Conservation (phyloP, 176 grass and related monocot genomes). For the Eleusine coracana region DNA sequence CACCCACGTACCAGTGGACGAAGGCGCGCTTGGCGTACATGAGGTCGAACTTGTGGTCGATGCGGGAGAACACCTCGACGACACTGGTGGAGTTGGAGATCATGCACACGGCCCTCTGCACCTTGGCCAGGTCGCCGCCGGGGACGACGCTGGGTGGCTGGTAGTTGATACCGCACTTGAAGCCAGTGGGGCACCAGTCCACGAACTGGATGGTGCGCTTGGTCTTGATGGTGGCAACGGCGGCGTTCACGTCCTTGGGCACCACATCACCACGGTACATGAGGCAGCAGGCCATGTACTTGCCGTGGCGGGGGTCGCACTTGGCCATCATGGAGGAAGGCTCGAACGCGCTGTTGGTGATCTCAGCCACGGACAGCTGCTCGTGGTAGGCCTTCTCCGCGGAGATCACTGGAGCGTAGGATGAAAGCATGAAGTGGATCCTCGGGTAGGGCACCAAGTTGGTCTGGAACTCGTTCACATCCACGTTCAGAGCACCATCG, state of each 20-base stretch:
- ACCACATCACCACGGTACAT: constrained; percentile 65
- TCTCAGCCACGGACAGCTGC: constrained; percentile 59
- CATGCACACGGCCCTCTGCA: constrained; percentile 66
- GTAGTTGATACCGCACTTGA: constrained; percentile 71
- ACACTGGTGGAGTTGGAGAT: constrained; percentile 72
- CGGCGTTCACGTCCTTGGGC: constrained; percentile 54
- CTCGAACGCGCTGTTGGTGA: constrained; percentile 58
- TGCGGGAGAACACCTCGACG: constrained; percentile 62
- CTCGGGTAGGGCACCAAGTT: constrained; percentile 58
- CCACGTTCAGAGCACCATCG: constrained; percentile 60
- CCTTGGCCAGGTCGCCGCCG: constrained; percentile 51
- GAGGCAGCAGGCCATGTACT: constrained; percentile 69
- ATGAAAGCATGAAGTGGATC: constrained; percentile 69
- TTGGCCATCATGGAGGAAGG: constrained; percentile 67
- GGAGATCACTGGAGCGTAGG: constrained; percentile 56
- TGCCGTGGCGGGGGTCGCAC: constrained; percentile 60
- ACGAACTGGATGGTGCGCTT: constrained; percentile 67
- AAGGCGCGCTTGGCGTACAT: constrained; percentile 68
- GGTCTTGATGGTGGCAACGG: constrained; percentile 60
- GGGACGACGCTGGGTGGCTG: constrained; percentile 57
- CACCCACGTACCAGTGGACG: constrained; percentile 63
- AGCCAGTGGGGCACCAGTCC: constrained; percentile 58
- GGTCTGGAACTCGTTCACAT: constrained; percentile 62
- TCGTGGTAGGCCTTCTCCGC: constrained; percentile 64
- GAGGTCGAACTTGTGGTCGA: constrained; percentile 62